Evolutionary conservation across 768 basidiomycete species (phyloP), one percentile per base, ranked within the genome.

Genomic region (Gymnopilus dilepis): DNA sequence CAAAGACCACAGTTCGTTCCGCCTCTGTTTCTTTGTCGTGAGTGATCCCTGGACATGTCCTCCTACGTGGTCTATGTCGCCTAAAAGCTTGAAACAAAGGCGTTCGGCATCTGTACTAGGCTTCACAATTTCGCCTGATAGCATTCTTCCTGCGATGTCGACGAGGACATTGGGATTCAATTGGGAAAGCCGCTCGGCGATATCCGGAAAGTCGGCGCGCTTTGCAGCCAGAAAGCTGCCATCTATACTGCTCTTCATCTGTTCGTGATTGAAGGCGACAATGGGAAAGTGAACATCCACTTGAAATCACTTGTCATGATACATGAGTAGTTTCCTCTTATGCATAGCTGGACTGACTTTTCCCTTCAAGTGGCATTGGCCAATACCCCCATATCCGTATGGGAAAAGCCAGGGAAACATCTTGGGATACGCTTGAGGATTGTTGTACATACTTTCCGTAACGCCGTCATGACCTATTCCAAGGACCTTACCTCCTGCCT

Each of bases 381-480:
- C 75, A 11, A 79, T 67, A 0, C 76, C 77, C 6, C 78, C 80
- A 8, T 64, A 21, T 0, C 80, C 77, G 67, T 80, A 80, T 0
- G 78, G 79, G 63, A 76, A 81, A 2, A 80, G 58, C 76, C 78
- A 80, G 0, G 77, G 77, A 66, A 76, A 78, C 74, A 76, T 76
- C 15, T 69, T 64, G 0, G 77, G 77, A 63, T 76, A 79, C 1
- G 77, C 55, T 4, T 66, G 56, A 4, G 72, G 71, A 62, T 80
- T 78, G 17, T 75, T 56, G 7, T 37, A 37, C 34, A 37, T 37
- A 3, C 11, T 9, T 15, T 37, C 3, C 15, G 34, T 15, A 3
- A 33, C 41, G 4, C 40, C 30, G 5, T 61, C 56, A 54, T 74
- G 75, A 0, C 75, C 76, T 3, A 77, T 65, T 0, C 60, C 73